Conservation (phyloP, 2,329 filamentous ascomycete genomes). For the Clarireedia monteithiana region DNA sequence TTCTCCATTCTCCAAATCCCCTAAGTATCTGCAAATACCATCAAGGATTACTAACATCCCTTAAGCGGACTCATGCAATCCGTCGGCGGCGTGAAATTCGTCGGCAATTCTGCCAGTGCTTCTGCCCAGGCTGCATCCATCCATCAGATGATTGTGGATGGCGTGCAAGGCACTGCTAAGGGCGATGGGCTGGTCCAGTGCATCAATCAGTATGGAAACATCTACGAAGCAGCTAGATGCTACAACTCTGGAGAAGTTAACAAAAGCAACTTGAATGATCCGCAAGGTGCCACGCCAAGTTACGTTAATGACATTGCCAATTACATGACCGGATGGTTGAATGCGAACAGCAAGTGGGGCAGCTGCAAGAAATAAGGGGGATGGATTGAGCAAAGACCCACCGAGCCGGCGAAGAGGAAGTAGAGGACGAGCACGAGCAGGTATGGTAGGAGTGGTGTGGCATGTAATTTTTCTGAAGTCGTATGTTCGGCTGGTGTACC, state of each 20-base stretch:
- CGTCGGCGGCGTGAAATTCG: slow-evolving; percentile 17
- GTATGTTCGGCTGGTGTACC: no score
- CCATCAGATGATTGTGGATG: slow-evolving; percentile 26
- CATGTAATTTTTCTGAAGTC: no score
- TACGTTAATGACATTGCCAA: slow-evolving; percentile 29
- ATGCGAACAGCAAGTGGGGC: not conserved
- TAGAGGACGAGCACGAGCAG: no score
- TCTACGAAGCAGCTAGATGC: slow-evolving; percentile 24
- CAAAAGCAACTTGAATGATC: slow-evolving; percentile 21
- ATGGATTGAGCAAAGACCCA: not conserved
- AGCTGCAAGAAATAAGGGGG: not conserved
- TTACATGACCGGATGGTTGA: slow-evolving; percentile 12
- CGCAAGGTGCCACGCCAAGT: slow-evolving; percentile 20
- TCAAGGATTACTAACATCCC: not conserved
- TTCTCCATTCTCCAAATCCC: not conserved
- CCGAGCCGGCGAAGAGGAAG: no score
- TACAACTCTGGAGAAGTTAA: slow-evolving; percentile 28
- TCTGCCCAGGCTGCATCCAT: slow-evolving; percentile 18
- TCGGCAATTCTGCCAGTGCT: slow-evolving; percentile 15
- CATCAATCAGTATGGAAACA: slow-evolving; percentile 24
- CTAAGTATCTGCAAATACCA: not conserved
- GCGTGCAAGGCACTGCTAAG: slow-evolving; percentile 23
- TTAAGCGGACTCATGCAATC: slow-evolving; percentile 24
- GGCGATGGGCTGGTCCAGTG: slow-evolving; percentile 23
- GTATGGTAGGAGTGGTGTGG: no score